Evolutionary conservation across 176 grass and related monocot species (phyloP), one percentile per base, ranked within the genome.

Genomic region (Triticum turgidum): DNA sequence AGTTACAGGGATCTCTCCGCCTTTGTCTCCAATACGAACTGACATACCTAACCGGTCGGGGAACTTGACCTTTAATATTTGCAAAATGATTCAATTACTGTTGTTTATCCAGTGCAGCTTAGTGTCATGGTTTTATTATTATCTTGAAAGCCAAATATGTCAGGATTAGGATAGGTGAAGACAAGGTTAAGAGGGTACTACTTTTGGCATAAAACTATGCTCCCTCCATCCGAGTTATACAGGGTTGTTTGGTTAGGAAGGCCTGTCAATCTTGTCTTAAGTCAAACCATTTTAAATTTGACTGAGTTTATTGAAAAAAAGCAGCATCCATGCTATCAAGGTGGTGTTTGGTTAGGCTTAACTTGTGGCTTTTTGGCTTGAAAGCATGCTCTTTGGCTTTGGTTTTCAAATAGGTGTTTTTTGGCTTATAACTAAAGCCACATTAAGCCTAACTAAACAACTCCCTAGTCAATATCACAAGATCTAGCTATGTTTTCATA

Each of bases 21-120:
- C 94, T 90, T 93, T 92, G 38, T 99, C 97, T 93, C 97, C 97
- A 89, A 84, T 96, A 83, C 92, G 90, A 89, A 91, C 91, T 88
- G 90, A 84, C 88, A 72, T 87, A 74, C 85, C 87, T 83, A 96
- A 86, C 92, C 85, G 92, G 97, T 99, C 87, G 90, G 94, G 89
- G 87, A 93, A 99, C 92, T 99, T 29, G 87, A 96, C 83, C 91
- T 96, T 91, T 93, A 85, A 88, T 93, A 87, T 84, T 85, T 91
- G 92, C 89, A 88, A 94, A 89, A 92, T 91, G 92, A 92, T 92
- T 90, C 77, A 94, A 92, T 95, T 73, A 20, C 29, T 82, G 81
- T 89, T 35, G 56, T 91, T 92, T 91, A 56, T 86, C 82, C 80
- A 73, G 82, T 89, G 91, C 89, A 85, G 89, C 86, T 67, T 86